phyloP scores from a whole-genome alignment of 2,329 filamentous ascomycete species.

The Aspergillus viridinutans region DNA sequence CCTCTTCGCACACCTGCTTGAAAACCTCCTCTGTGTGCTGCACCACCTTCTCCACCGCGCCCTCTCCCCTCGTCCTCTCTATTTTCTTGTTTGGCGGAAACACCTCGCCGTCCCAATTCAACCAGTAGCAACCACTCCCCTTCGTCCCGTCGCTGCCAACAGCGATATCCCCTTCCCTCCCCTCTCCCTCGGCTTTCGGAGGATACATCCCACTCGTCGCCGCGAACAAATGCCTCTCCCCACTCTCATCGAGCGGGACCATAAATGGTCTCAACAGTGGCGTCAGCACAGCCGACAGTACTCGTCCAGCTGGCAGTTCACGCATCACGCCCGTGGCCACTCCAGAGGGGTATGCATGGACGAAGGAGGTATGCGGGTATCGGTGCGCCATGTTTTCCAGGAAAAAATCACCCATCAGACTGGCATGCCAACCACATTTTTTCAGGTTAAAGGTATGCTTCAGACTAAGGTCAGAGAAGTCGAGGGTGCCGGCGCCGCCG shows the following conservation, averaged over 20 bases:
- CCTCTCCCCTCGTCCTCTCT: constrained; percentile 1
- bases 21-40: constrained; percentile 14
- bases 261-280: constrained; percentile 15
- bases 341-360: constrained; percentile 40
- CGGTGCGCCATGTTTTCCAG: constrained; percentile 30
- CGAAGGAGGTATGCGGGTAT: constrained; percentile 26
- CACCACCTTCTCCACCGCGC: constrained; percentile 11
- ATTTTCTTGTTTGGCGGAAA: constrained; percentile 8
- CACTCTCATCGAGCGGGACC: constrained; percentile 32
- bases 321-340: constrained; percentile 37
- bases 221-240: constrained; percentile 43
- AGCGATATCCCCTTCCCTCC: constrained; percentile 6
- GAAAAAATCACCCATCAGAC: constrained; percentile 36
- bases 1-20: constrained; percentile 10
- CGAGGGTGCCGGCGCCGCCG: constrained; percentile 32
- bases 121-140: constrained; percentile 15
- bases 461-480: constrained; percentile 41
- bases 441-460: constrained; percentile 30
- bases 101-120: constrained; percentile 11
- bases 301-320: constrained; percentile 33
- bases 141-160: constrained; percentile 10
- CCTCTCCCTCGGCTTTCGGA: constrained; percentile 5
- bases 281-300: constrained; percentile 5
- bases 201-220: constrained; percentile 31
- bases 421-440: constrained; percentile 36